phyloP scores from a whole-genome alignment of 1,284 basidiomycete genomes.

The Volvariella volvacea region DNA sequence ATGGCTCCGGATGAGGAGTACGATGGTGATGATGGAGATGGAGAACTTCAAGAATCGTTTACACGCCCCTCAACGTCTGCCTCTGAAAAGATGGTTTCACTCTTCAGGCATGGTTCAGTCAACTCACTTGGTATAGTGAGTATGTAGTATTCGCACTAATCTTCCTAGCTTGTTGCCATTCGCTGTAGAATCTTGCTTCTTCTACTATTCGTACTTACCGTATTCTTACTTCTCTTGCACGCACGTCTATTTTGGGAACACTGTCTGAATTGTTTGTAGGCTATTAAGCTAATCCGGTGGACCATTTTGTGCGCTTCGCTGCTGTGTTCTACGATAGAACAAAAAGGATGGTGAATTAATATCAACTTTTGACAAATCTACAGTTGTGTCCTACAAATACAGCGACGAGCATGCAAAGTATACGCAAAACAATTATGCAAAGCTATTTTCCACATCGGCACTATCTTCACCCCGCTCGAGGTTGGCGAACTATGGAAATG shows the following conservation, averaged over 20 bases:
- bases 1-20: slow-evolving; percentile 8
- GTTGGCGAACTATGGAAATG: slow-evolving; percentile 68
- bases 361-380: neutral
- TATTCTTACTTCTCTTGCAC: neutral
- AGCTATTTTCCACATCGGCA: slow-evolving; percentile 86
- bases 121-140: slow-evolving; percentile 38
- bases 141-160: slow-evolving; percentile 19
- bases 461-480: slow-evolving; percentile 83
- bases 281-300: too few species aligned
- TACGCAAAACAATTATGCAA: slow-evolving; percentile 55
- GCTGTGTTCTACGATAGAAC: too few species aligned
- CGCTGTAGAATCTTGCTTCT: slow-evolving; percentile 4
- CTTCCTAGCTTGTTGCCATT: neutral
- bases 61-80: slow-evolving; percentile 10
- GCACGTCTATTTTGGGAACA: too few species aligned
- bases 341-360: too few species aligned
- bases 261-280: too few species aligned
- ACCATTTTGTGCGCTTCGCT: too few species aligned
- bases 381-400: slow-evolving; percentile 1
- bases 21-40: slow-evolving; percentile 10
- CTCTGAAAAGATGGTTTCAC: slow-evolving; percentile 26
- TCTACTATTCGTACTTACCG: slow-evolving; percentile 6
- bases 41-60: slow-evolving; percentile 11
- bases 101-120: slow-evolving; percentile 37
- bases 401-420: slow-evolving; percentile 9